Evolutionary conservation across 495 filamentous ascomycete genomes (phyloP), one percentile per base, ranked within the genome.

Genomic region (Aspergillus sclerotioniger): DNA sequence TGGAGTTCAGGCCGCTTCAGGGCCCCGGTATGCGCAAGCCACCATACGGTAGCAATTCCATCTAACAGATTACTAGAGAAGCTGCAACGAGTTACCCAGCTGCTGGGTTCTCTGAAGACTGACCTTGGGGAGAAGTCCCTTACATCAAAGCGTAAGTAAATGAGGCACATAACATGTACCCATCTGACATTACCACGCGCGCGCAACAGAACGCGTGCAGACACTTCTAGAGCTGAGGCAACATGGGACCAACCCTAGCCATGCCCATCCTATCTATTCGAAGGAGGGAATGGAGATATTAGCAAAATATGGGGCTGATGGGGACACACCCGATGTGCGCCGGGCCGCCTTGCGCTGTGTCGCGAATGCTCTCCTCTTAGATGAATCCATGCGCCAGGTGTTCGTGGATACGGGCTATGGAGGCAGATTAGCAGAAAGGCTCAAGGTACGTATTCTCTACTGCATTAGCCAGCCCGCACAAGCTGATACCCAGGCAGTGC

Each of bases 281-380:
- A 83, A 83, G 64, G 76, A 87, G 90, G 91, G 91, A 6, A 88
- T 98, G 39, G 74, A 86, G 44, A 86, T 80, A 6, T 76, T 98
- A 37, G 76, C 83, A 37, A 82, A 76, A 41, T 85, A 94, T 76
- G 90, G 86, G 16, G 87, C 97, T 56, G 75, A 84, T 21, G 66
- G 69, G 7, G 78, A 87, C 51, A 84, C 81, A 8, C 56, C 75
- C 0, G 78, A 81, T 5, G 82, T 87, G 2, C 89, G 90, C 7
- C 84, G 84, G 51, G 86, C 91, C 65, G 94, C 92, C 3, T 72
- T 97, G 31, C 84, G 91, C 56, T 91, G 91, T 61, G 76, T 98
- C 25, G 94, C 92, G 56, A 98, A 98, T 72, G 83, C 91, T 5
- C 74, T 98, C 32, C 75, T 97, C 5, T 79, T 98, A 13, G 80